Base-by-base conservation (phyloP, 805 yeast species). In the Clavispora vitiphila region DNA sequence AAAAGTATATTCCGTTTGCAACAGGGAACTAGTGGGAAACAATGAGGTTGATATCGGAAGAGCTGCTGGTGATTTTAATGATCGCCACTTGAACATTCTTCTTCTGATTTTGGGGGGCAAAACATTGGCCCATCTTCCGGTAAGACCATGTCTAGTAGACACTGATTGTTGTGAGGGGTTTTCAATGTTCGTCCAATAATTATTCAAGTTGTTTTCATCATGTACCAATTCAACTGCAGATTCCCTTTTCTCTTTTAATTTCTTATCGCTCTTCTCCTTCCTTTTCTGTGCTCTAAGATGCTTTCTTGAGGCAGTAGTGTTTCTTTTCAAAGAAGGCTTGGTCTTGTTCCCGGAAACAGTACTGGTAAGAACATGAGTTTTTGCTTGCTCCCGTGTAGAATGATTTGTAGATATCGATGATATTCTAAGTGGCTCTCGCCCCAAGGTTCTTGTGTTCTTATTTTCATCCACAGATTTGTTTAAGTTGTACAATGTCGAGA, bases 11-110 rank as follows among this genome's bases (percentile, higher is more conserved):
- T 86, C 81, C 3, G 72, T 71, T 37, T 82, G 78, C 57, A 90
- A 81, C 43, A 86, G 89, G 4, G 71, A 68, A 10, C 71, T 64
- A 0, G 82, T 61, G 0, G 98, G 97, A 53, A 90, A 90, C 8
- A 83, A 72, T 2, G 84, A 78, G 0, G 95, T 80, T 2, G 88
- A 80, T 0, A 86, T 67, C 0, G 99, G 99, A 20, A 93, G 67
- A 6, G 95, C 83, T 0, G 98, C 97, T 0, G 99, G 99, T 0
- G 96, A 80, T 11, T 89, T 83, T 40, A 95, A 71, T 0, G 98
- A 90, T 40, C 87, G 77, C 99, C 99, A 93, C 56, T 90, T 90
- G 38, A 90, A 82, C 12, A 81, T 68, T 51, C 78, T 77, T 40
- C 86, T 69, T 40, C 75, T 78, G 12, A 82, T 79, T 34, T 77